Percentiles rank a stretch among this genome's conserved stretches.
Conservation (phyloP, 345 rosid species). For the Eutrema yunnanense region DNA sequence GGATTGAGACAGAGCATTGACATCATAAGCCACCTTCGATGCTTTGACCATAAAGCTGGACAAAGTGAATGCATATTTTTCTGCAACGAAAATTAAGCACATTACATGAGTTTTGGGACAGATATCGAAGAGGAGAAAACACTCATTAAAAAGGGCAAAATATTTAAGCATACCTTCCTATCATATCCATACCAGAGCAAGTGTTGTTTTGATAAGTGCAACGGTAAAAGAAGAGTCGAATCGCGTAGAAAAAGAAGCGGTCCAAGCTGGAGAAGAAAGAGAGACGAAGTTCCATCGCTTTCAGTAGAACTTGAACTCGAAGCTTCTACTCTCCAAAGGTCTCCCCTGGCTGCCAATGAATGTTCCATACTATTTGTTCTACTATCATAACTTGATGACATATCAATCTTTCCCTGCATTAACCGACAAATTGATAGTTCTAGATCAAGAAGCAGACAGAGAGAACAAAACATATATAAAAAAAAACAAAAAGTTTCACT, state of each 20-base stretch:
- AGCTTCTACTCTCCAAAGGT: constrained; percentile 88
- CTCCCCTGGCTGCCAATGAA: constrained; percentile 83
- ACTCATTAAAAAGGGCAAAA: neutral
- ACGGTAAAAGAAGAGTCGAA: constrained; percentile 80
- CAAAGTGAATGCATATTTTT: constrained; percentile 92
- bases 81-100: constrained; percentile 32
- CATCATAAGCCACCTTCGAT: constrained; percentile 94
- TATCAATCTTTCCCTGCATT: constrained; percentile 59
- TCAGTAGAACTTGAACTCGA: constrained; percentile 57
- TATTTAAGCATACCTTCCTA: constrained; percentile 56
- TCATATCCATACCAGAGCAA: constrained; percentile 99
- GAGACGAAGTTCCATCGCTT: constrained; percentile 62
- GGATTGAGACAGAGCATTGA: constrained; percentile 95
- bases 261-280: constrained; percentile 92
- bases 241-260: constrained; percentile 86
- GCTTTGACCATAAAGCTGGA: constrained; percentile 97
- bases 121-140: neutral
- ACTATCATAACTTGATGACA: constrained; percentile 75
- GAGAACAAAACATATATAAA: neutral
- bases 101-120: neutral
- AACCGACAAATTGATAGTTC: neutral
- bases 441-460: neutral
- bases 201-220: constrained; percentile 93
- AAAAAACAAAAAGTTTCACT: neutral
- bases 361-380: constrained; percentile 62